These are phyloP conservation scores for Xylariomycetidae sp. DNA, from an alignment of 2,329 filamentous ascomycete species.

Conservation along the genomic window DNA sequence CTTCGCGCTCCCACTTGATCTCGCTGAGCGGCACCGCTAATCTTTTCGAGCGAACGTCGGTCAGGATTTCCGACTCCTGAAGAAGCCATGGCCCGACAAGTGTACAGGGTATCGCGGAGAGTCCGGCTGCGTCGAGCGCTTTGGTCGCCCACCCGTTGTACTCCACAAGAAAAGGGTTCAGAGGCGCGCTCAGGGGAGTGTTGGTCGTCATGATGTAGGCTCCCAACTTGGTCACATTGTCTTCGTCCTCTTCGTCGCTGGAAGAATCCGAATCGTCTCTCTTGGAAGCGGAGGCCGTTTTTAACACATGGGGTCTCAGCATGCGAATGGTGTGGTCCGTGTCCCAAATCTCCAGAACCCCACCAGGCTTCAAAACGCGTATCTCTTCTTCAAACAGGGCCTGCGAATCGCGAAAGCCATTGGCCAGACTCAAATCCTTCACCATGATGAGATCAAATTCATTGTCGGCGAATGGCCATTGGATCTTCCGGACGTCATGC, in stretches of 20 bases:
- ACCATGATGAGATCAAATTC: constrained; percentile 86
- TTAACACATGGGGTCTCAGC: constrained; percentile 67
- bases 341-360: constrained; percentile 83
- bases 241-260: constrained; percentile 44
- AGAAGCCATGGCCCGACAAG: constrained; percentile 68
- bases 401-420: constrained; percentile 55
- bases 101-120: constrained; percentile 73
- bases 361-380: constrained; percentile 70
- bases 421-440: constrained; percentile 69
- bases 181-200: constrained; percentile 72
- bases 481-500: constrained; percentile 71
- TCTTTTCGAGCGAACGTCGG: constrained; percentile 64
- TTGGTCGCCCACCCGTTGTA: constrained; percentile 79
- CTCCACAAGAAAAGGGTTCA: constrained; percentile 76
- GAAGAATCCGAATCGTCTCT: constrained; percentile 25
- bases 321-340: constrained; percentile 79
- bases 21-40: constrained; percentile 84
- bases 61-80: constrained; percentile 70
- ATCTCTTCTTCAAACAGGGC: constrained; percentile 63
- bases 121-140: constrained; percentile 63
- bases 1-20: constrained; percentile 80
- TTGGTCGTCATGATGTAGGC: constrained; percentile 79
- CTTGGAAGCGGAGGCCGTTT: constrained; percentile 12
- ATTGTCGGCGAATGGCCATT: constrained; percentile 70
- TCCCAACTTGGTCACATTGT: constrained; percentile 61